A percentile compares a stretch with the other conserved stretches of the same genome.
phyloP scores from a whole-genome alignment of 179 eudicot genomes.

The Gypsophila paniculata region DNA sequence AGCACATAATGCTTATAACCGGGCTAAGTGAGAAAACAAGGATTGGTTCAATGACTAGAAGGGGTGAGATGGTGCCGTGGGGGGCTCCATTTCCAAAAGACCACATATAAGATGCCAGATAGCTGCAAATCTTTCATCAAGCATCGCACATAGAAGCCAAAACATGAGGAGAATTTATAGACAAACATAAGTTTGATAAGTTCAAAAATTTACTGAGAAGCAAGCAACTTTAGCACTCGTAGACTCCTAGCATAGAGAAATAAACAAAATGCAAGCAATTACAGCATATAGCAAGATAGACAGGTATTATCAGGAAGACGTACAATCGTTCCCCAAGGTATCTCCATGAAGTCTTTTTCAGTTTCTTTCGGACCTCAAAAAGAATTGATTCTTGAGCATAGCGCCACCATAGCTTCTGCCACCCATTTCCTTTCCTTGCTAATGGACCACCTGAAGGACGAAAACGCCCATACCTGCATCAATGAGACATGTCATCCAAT shows the following conservation, averaged over 20 bases:
- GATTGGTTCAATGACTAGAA: neutral
- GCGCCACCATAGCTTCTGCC: constrained; percentile 91
- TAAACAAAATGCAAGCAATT: constrained; percentile 11
- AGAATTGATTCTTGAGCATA: constrained; percentile 84
- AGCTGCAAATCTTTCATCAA: too few species aligned
- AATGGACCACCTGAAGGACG: constrained; percentile 74
- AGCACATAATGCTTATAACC: neutral
- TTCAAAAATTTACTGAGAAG: neutral
- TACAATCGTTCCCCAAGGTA: constrained; percentile 78
- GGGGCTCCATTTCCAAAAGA: neutral
- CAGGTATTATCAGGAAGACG: constrained; percentile 27
- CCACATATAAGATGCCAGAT: too few species aligned
- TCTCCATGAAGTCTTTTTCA: constrained; percentile 80
- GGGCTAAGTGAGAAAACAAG: neutral
- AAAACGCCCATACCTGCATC: constrained; percentile 73
- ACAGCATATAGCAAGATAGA: neutral
- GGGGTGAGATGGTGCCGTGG: neutral
- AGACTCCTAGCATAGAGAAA: constrained; percentile 11
- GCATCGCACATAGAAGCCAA: neutral
- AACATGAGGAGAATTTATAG: neutral
- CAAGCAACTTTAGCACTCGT: neutral
- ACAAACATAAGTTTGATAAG: neutral
- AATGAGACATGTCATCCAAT: neutral
- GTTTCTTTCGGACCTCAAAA: constrained; percentile 63
- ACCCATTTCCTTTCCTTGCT: constrained; percentile 54